These are phyloP conservation scores for Phaffia australis DNA, from an alignment of 768 basidiomycete species.

Conservation along the genomic window DNA sequence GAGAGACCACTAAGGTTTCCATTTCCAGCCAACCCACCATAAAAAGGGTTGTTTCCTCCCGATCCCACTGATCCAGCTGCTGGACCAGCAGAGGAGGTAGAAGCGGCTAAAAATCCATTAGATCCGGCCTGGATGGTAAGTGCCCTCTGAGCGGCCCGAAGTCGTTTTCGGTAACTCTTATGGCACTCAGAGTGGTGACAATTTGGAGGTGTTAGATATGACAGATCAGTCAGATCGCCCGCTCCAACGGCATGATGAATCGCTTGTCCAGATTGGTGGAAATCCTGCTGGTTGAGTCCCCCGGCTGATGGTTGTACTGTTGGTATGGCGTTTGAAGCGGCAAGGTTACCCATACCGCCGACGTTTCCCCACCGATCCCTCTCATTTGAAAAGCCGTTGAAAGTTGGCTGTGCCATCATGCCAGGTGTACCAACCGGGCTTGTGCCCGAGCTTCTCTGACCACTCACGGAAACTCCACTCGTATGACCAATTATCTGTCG, in stretches of 20 bases:
- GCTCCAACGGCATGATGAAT: slow-evolving; percentile 37
- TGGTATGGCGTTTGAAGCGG: not conserved
- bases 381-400: slow-evolving; percentile 31
- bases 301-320: slow-evolving; percentile 28
- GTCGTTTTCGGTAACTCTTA: slow-evolving; percentile 41
- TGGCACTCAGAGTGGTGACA: slow-evolving; percentile 45
- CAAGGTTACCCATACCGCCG: not conserved
- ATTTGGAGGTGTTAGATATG: slow-evolving; percentile 39
- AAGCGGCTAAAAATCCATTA: not conserved
- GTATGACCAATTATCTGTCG: slow-evolving; percentile 46
- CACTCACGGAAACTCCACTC: slow-evolving; percentile 34
- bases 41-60: not conserved
- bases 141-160: slow-evolving; percentile 39
- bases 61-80: not conserved
- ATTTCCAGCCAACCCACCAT: not conserved
- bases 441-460: slow-evolving; percentile 26
- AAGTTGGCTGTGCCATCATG: slow-evolving; percentile 4
- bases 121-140: slow-evolving; percentile 12
- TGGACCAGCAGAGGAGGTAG: not conserved
- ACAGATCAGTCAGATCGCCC: slow-evolving; percentile 38
- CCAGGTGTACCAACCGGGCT: slow-evolving; percentile 33
- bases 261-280: slow-evolving; percentile 36
- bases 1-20: not conserved
- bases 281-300: slow-evolving; percentile 31
- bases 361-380: slow-evolving; percentile 29